Evolutionary conservation across 225 moss, liverwort and hornwort species (phyloP).

Genomic region (Rhytidiadelphus loreus): DNA sequence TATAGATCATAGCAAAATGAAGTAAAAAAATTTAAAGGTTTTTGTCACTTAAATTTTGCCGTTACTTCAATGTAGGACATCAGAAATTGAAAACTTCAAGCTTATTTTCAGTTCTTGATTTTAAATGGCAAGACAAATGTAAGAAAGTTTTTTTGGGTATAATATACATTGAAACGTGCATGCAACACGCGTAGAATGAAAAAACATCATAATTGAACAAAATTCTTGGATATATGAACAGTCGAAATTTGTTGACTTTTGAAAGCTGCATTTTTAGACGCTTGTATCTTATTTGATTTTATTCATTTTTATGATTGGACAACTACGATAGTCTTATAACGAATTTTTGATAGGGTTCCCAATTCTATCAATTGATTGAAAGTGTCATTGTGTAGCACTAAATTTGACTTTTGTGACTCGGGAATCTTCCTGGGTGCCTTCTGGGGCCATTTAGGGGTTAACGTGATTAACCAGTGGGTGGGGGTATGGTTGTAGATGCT

Average conservation of each 20-base stretch:
- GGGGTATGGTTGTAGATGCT: constrained; percentile 17
- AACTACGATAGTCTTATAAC: neutral
- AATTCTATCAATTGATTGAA: neutral
- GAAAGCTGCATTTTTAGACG: neutral
- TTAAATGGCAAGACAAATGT: neutral
- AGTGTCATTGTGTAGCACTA: neutral
- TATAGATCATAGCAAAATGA: neutral
- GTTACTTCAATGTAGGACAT: neutral
- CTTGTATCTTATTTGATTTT: neutral
- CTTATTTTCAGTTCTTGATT: neutral
- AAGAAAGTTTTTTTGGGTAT: neutral
- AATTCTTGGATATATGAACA: neutral
- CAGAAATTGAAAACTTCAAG: neutral
- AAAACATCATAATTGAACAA: neutral
- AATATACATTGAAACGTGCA: neutral
- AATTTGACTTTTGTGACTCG: neutral
- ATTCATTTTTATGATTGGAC: neutral
- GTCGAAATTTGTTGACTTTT: neutral
- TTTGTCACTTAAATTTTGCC: neutral
- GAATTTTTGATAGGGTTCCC: neutral
- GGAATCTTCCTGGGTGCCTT: neutral
- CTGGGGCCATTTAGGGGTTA: neutral
- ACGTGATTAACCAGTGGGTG: neutral
- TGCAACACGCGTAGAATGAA: neutral
- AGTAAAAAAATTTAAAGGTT: too few relatives aligned